phyloP scores from a whole-genome alignment of 176 grass and related monocot genomes.

The Lolium rigidum region DNA sequence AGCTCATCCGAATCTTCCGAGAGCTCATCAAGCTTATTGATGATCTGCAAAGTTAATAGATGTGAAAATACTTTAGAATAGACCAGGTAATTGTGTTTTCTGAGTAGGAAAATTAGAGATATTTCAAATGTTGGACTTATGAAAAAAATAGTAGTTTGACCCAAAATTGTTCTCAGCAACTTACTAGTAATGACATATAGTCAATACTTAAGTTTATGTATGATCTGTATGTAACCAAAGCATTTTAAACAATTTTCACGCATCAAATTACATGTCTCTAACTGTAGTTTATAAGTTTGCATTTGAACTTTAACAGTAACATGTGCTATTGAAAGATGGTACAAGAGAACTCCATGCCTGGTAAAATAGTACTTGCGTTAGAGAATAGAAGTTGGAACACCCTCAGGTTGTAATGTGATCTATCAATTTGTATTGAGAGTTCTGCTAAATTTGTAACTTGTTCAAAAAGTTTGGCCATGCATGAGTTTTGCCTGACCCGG shows the following conservation, averaged over 20 bases:
- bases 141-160: neutral
- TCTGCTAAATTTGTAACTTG: neutral
- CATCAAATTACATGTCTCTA: conserved; percentile 13
- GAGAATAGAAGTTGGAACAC: neutral
- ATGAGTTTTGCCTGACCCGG: neutral
- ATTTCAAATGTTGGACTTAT: conserved; percentile 12
- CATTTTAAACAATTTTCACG: conserved; percentile 1
- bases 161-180: neutral
- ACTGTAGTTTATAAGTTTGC: neutral
- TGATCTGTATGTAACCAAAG: conserved; percentile 11
- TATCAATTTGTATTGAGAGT: neutral
- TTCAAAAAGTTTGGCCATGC: conserved; percentile 20
- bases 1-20: conserved; percentile 48
- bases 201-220: neutral
- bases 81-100: neutral
- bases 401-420: neutral
- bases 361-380: neutral
- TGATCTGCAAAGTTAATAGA: conserved; percentile 51
- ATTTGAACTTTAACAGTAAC: neutral
- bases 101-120: neutral
- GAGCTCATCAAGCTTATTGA: conserved; percentile 42
- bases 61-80: conserved; percentile 16
- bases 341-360: conserved; percentile 16
- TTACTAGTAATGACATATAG: conserved; percentile 4
- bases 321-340: neutral